Evolutionary conservation across 768 basidiomycete genomes (phyloP).

Genomic region (Hysterangium stoloniferum): DNA sequence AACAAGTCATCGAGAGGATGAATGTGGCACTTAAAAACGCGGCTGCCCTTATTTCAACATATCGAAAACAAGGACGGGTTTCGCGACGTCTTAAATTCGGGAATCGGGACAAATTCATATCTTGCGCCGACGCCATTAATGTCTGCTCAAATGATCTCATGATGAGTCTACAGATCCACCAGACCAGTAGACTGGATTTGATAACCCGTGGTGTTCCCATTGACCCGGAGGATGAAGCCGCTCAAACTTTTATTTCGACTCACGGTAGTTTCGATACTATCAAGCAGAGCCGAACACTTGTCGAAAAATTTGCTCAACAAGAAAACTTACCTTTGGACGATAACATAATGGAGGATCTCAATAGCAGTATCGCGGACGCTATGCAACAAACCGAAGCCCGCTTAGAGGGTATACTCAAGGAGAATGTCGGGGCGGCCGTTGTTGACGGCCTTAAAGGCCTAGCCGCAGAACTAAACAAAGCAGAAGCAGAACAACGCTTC

Average conservation of each 20-base stretch:
- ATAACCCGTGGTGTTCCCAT: slow-evolving; percentile 30
- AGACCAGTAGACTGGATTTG: slow-evolving; percentile 30
- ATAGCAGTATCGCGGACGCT: slow-evolving; percentile 27
- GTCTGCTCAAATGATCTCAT: slow-evolving; percentile 30
- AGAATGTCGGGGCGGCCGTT: slow-evolving; percentile 29
- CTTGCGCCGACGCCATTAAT: slow-evolving; percentile 27
- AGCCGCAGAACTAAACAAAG: slow-evolving; percentile 27
- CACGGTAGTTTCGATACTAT: slow-evolving; percentile 33
- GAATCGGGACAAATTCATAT: slow-evolving; percentile 31
- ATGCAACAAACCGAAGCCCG: slow-evolving; percentile 26
- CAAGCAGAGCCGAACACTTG: slow-evolving; percentile 28
- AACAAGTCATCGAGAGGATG: slow-evolving; percentile 33
- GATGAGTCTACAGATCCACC: slow-evolving; percentile 36
- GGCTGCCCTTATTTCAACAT: slow-evolving; percentile 31
- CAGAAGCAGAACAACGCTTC: slow-evolving; percentile 32
- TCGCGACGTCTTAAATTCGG: slow-evolving; percentile 29
- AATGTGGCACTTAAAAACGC: slow-evolving; percentile 30
- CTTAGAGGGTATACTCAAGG: slow-evolving; percentile 25
- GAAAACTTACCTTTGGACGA: slow-evolving; percentile 31
- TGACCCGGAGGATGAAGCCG: slow-evolving; percentile 31
- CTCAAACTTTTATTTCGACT: slow-evolving; percentile 26
- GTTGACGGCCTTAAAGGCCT: slow-evolving; percentile 30
- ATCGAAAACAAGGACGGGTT: slow-evolving; percentile 30
- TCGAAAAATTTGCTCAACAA: slow-evolving; percentile 31
- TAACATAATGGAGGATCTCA: slow-evolving; percentile 33